These are phyloP conservation scores for Lactifluus subvellereus DNA, from an alignment of 768 basidiomycete species.

Conservation along the genomic window DNA sequence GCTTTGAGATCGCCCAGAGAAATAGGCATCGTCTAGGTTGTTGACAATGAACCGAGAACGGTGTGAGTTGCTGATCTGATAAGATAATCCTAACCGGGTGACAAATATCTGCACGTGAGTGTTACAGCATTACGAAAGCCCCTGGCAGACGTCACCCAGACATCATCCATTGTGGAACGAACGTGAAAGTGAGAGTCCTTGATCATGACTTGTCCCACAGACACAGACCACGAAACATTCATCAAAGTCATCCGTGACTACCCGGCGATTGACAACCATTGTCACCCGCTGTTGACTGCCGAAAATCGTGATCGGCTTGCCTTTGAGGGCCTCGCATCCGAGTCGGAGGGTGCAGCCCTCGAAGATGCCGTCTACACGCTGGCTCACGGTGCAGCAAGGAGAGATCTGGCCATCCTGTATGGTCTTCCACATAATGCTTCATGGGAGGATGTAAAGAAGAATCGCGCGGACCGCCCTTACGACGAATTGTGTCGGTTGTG, in stretches of 20 bases:
- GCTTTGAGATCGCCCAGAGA: constrained; percentile 45
- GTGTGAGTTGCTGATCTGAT: not conserved
- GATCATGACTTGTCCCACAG: not conserved
- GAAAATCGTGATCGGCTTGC: constrained; percentile 42
- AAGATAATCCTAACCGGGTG: not conserved
- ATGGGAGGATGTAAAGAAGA: constrained; percentile 57
- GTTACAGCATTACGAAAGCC: too few relatives aligned
- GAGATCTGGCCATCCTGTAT: constrained; percentile 49
- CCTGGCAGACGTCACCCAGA: too few relatives aligned
- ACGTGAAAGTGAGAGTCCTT: too few relatives aligned
- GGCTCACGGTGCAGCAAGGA: constrained; percentile 51
- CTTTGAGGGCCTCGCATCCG: constrained; percentile 62
- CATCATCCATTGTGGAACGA: too few relatives aligned
- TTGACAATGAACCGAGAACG: not conserved
- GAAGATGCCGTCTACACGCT: constrained; percentile 47
- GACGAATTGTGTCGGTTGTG: constrained; percentile 49
- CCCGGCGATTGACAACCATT: too few relatives aligned
- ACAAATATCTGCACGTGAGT: too few relatives aligned
- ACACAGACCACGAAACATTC: not conserved
- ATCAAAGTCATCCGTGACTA: too few relatives aligned
- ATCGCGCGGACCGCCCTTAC: constrained; percentile 43
- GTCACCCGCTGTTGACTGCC: constrained; percentile 15
- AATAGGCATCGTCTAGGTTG: not conserved
- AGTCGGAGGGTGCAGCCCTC: constrained; percentile 51
- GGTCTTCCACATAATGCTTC: constrained; percentile 34